Conservation (phyloP, 495 filamentous ascomycete genomes). For the Thozetella sp. region DNA sequence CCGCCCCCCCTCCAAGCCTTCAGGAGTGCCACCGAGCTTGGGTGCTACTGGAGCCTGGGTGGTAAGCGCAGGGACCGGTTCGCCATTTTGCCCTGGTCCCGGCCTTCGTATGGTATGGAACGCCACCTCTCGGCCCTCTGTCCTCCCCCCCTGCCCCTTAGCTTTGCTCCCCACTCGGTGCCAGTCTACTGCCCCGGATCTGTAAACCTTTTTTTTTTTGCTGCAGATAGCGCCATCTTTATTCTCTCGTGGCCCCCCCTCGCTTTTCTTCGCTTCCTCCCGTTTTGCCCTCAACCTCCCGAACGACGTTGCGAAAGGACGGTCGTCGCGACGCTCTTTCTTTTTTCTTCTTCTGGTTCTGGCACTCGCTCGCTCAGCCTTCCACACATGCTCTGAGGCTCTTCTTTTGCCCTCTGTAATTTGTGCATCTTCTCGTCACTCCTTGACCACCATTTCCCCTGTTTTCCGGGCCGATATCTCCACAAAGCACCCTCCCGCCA, state of each 20-base stretch:
- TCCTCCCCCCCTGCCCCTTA: too few relatives aligned
- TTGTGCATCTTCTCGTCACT: background rate
- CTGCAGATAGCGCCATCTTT: slow-evolving; percentile 2
- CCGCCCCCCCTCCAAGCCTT: background rate
- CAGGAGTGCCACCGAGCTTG: background rate
- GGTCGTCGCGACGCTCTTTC: background rate
- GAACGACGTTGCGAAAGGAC: too few relatives aligned
- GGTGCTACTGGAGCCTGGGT: background rate
- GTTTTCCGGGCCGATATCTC: too few relatives aligned
- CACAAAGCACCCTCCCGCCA: too few relatives aligned
- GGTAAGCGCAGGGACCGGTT: too few relatives aligned
- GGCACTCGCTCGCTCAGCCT: background rate
- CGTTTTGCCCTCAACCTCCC: background rate
- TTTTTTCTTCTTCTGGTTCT: too few relatives aligned
- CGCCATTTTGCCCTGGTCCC: too few relatives aligned
- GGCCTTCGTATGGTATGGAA: background rate
- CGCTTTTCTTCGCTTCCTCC: background rate
- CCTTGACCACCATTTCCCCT: background rate
- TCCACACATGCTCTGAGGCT: background rate
- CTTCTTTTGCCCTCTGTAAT: background rate
- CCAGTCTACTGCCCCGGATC: background rate
- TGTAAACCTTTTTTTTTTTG: background rate
- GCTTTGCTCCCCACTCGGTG: too few relatives aligned
- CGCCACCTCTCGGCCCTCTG: too few relatives aligned
- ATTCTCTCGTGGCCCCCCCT: background rate